These are phyloP conservation scores for Trichoderma atrobrunneum DNA, from an alignment of 2,329 filamentous ascomycete species.

Conservation along the genomic window DNA sequence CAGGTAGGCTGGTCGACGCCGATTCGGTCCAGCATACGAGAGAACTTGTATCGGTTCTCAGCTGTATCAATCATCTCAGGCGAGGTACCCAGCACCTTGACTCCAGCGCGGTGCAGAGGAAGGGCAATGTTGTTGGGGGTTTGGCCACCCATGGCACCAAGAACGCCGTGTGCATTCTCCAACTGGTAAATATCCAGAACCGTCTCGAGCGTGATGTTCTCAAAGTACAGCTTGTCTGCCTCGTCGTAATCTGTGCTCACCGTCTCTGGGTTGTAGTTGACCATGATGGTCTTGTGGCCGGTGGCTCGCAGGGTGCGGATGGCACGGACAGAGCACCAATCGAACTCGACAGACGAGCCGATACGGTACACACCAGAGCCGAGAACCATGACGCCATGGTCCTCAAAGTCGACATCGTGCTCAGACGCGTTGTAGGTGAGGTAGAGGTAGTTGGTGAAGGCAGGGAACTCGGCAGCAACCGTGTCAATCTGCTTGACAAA, in stretches of 20 bases:
- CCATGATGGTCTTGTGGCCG: constrained; percentile 93
- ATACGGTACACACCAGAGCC: constrained; percentile 97
- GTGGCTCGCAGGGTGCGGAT: constrained; percentile 84
- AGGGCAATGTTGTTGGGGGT: constrained; percentile 97
- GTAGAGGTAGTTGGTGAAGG: constrained; percentile 93
- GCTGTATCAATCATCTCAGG: constrained; percentile 98
- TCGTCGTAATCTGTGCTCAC: constrained; percentile 91
- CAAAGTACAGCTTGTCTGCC: constrained; percentile 91
- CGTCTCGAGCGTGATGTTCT: constrained; percentile 88
- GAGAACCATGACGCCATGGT: constrained; percentile 93
- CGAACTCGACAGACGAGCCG: constrained; percentile 96
- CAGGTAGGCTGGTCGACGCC: constrained; percentile 94
- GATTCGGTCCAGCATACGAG: constrained; percentile 93
- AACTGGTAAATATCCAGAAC: constrained; percentile 91
- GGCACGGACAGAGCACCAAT: constrained; percentile 96
- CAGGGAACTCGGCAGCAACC: constrained; percentile 93
- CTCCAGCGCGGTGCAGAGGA: constrained; percentile 80
- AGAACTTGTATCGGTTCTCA: constrained; percentile 98
- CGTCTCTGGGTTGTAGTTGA: constrained; percentile 91
- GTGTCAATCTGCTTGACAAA: constrained; percentile 99
- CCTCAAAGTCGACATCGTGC: constrained; percentile 79
- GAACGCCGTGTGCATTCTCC: constrained; percentile 77
- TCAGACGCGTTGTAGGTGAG: constrained; percentile 91
- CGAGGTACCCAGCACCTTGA: constrained; percentile 91
- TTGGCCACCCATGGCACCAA: constrained; percentile 95